Evolutionary conservation across 495 filamentous ascomycete genomes (phyloP).

Genomic region (Trichoderma orchidacearum): DNA sequence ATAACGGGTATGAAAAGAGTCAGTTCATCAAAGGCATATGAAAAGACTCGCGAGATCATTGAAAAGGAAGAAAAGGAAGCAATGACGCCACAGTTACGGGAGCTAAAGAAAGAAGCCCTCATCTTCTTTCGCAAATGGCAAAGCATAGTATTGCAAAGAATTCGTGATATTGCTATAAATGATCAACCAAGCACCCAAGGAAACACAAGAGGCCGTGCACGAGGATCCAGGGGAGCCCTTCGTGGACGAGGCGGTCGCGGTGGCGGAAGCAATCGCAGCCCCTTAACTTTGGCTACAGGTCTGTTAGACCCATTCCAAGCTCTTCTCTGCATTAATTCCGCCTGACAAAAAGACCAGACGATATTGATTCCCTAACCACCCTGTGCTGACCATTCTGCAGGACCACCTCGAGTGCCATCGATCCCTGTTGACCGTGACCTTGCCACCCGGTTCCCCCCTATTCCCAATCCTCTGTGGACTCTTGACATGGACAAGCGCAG

Average conservation of each 20-base stretch:
- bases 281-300: background rate
- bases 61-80: slow-evolving; percentile 11
- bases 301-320: background rate
- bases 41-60: slow-evolving; percentile 1
- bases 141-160: slow-evolving; percentile 16
- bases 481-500: slow-evolving; percentile 29
- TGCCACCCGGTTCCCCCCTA: slow-evolving; percentile 28
- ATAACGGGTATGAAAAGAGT: background rate
- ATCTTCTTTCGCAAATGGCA: slow-evolving; percentile 34
- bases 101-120: slow-evolving; percentile 28
- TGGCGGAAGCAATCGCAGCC: background rate
- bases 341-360: too few relatives aligned
- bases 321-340: background rate
- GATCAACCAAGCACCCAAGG: background rate
- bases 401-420: slow-evolving; percentile 8
- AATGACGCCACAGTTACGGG: slow-evolving; percentile 17
- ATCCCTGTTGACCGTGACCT: slow-evolving; percentile 20
- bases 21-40: background rate
- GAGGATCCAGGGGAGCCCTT: slow-evolving; percentile 11
- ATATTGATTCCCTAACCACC: too few relatives aligned
- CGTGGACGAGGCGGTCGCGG: slow-evolving; percentile 8
- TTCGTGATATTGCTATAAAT: slow-evolving; percentile 27
- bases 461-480: slow-evolving; percentile 23
- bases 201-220: background rate
- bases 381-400: background rate